Evolutionary conservation across 2,329 filamentous ascomycete genomes (phyloP), one percentile per base, ranked within the genome.

Genomic region (Cercospora citrullina): DNA sequence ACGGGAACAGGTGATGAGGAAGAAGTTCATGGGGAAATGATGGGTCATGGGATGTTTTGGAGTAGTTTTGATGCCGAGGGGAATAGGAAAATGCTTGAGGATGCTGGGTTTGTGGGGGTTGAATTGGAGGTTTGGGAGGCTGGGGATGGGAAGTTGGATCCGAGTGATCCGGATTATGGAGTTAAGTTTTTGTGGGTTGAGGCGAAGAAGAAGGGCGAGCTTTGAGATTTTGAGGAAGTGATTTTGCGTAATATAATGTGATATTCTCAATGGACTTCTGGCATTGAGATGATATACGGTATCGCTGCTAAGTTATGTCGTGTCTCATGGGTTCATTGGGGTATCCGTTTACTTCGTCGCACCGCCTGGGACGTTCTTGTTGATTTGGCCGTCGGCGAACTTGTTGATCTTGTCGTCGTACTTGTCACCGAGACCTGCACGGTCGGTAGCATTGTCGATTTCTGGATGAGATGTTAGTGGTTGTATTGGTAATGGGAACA

Each of bases 51-150:
- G 39, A 76, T 75, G 70, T 76, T 74, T 65, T 76, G 74, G 74
- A 72, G 71, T 66, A 68, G 71, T 21, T 76, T 67, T 57, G 78
- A 73, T 10, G 74, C 75, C 42, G 77, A 80, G 69, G 71, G 70
- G 36, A 75, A 72, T 69, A 76, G 79, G 72, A 77, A 77, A 67
- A 74, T 82, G 69, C 73, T 79, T 7, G 74, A 75, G 64, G 75
- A 72, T 42, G 76, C 69, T 28, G 80, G 81, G 66, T 75, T 82
- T 74, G 78, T 73, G 66, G 21, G 71, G 4, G 42, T 72, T 36
- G 21, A 62, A 42, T 59, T 45, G 12, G 73, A 73, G 36, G 58
- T 72, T 10, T 21, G 68, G 36, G 65, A 71, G 36, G 65, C 70
- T 9, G 72, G 66, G 21, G 73, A 75, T 60, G 74, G 68, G 9